Conservation (phyloP, 176 grass and related monocot genomes). For the Zea mays region DNA sequence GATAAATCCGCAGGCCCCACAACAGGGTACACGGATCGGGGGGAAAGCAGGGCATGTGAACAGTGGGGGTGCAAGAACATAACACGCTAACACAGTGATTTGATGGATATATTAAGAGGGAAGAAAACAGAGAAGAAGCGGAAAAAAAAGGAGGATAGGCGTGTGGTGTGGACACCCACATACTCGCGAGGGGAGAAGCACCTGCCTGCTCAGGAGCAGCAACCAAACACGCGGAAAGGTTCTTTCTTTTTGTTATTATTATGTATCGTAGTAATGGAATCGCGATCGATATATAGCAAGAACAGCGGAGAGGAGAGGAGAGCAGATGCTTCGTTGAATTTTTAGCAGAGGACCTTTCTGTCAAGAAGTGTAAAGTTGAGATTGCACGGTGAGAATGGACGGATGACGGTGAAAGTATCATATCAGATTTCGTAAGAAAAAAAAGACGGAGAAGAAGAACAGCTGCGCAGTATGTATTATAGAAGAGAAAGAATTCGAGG, state of each 20-base stretch:
- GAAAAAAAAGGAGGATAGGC: not conserved
- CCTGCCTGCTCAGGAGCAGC: conserved; percentile 24
- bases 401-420: conserved; percentile 5
- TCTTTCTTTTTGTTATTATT: not conserved
- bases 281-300: not conserved
- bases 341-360: not conserved
- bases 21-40: not conserved
- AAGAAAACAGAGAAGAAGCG: not conserved
- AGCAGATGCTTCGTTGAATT: not conserved
- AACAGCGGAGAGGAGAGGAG: not conserved
- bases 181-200: conserved; percentile 25
- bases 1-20: not conserved
- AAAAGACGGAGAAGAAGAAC: not conserved
- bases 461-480: not conserved
- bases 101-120: not conserved
- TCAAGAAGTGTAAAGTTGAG: not conserved
- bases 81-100: not conserved
- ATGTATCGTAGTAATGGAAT: not conserved
- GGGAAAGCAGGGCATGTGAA: not conserved
- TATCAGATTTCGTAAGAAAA: not conserved
- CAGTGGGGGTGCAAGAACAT: not conserved
- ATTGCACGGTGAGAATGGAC: not conserved
- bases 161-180: conserved; percentile 12
- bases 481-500: not conserved
- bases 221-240: conserved; percentile 7